Percentiles rank a stretch among this genome's conserved stretches.
These are phyloP conservation scores for Yarrowia yakushimensis DNA, from an alignment of 805 yeast genomes.

Conservation along the genomic window DNA sequence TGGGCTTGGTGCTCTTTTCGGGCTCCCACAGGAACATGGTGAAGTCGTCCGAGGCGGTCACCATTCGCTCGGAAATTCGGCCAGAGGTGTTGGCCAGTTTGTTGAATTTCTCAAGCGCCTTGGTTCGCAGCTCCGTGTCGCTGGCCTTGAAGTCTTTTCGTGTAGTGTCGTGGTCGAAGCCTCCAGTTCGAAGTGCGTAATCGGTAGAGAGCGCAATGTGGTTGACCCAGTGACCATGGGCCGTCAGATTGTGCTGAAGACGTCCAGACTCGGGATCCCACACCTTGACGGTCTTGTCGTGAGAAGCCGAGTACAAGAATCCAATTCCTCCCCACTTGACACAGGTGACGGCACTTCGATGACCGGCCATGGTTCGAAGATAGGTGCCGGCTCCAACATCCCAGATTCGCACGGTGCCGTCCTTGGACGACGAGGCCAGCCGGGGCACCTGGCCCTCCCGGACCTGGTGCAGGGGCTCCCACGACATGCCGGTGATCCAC, in stretches of 20 bases:
- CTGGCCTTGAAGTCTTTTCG: conserved; percentile 30
- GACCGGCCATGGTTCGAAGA: conserved; percentile 75
- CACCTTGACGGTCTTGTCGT: conserved; percentile 87
- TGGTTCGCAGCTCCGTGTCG: conserved; percentile 49
- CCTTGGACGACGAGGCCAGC: conserved; percentile 85
- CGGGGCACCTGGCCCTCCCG: conserved; percentile 56
- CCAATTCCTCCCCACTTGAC: conserved; percentile 97
- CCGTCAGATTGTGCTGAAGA: conserved; percentile 70
- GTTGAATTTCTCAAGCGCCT: conserved; percentile 60
- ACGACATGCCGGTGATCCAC: conserved; percentile 83
- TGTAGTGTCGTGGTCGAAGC: conserved; percentile 70
- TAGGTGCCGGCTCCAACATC: conserved; percentile 69
- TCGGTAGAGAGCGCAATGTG: conserved; percentile 91
- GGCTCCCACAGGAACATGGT: conserved; percentile 99
- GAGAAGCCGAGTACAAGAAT: conserved; percentile 81
- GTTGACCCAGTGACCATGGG: conserved; percentile 98
- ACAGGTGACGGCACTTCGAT: conserved; percentile 83
- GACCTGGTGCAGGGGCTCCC: conserved; percentile 92
- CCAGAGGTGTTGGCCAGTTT: conserved; percentile 62
- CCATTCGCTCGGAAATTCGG: conserved; percentile 64
- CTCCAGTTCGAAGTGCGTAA: conserved; percentile 79
- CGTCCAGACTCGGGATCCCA: conserved; percentile 84
- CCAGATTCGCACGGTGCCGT: conserved; percentile 87
- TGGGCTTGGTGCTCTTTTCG: conserved; percentile 68
- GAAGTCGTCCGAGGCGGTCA: conserved; percentile 94